Conservation (phyloP, 176 grass and related monocot species). For the Carex cristatella region DNA sequence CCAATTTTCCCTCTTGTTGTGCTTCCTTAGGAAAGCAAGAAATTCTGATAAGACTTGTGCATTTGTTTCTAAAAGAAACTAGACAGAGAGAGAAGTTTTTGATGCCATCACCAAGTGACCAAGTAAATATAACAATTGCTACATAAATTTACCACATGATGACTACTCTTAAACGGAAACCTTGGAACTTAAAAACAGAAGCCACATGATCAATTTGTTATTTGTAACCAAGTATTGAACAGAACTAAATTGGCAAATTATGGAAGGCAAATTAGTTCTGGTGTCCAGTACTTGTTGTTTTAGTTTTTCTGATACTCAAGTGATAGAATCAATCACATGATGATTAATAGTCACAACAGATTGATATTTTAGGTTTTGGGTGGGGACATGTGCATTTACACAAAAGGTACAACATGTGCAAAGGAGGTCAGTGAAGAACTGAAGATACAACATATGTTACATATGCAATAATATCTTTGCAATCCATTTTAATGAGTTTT, state of each 20-base stretch:
- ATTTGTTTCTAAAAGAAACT: constrained; percentile 11
- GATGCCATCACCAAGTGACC: neutral
- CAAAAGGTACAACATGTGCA: neutral
- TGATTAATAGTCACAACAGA: neutral
- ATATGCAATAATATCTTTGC: neutral
- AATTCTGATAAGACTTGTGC: neutral
- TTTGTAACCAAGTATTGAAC: neutral
- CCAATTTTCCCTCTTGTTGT: neutral
- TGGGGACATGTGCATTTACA: neutral
- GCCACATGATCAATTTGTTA: neutral
- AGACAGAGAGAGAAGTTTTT: neutral
- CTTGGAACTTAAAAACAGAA: neutral
- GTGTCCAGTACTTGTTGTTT: neutral
- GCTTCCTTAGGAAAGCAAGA: neutral
- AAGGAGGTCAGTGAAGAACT: neutral
- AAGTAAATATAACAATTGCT: neutral
- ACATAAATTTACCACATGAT: neutral
- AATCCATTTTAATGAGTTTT: neutral
- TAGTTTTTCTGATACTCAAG: neutral
- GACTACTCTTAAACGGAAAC: neutral
- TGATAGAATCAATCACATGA: neutral
- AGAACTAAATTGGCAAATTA: neutral
- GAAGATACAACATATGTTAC: neutral
- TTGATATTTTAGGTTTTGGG: constrained; percentile 1
- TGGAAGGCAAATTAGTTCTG: neutral